phyloP scores from a whole-genome alignment of 2,329 filamentous ascomycete genomes.

The Bipolaris oryzae region DNA sequence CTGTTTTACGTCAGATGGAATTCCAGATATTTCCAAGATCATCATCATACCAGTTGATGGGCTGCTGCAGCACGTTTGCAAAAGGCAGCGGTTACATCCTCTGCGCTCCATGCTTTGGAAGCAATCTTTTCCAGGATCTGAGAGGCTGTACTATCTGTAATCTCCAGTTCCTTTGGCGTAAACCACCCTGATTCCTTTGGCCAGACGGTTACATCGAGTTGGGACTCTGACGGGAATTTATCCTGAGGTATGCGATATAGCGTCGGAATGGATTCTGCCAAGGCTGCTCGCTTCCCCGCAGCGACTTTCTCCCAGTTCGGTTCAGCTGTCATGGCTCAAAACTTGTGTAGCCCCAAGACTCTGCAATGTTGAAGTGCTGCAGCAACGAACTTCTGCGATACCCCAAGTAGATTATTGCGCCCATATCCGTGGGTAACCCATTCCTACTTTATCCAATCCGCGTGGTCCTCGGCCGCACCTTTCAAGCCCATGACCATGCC shows the following conservation, averaged over 20 bases:
- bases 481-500: conserved; percentile 2
- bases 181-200: conserved; percentile 66
- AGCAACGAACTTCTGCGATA: background rate
- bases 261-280: conserved; percentile 60
- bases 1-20: conserved; percentile 37
- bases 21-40: background rate
- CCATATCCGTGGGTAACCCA: conserved; percentile 1
- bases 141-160: conserved; percentile 53
- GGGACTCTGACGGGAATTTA: conserved; percentile 60
- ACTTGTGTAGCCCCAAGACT: conserved; percentile 1
- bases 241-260: conserved; percentile 63
- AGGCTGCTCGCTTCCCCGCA: conserved; percentile 51
- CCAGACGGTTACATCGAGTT: conserved; percentile 63
- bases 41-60: conserved; percentile 57
- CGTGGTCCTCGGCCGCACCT: conserved; percentile 4
- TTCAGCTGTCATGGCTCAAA: conserved; percentile 8
- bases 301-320: conserved; percentile 54
- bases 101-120: conserved; percentile 56
- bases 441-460: conserved; percentile 12
- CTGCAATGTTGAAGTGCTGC: background rate
- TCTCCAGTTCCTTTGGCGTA: conserved; percentile 57
- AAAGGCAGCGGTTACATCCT: conserved; percentile 60
- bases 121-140: conserved; percentile 51
- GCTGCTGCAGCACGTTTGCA: conserved; percentile 62
- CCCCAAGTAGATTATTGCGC: background rate